These are phyloP conservation scores for Suhomyces wounanorum DNA, from an alignment of 1,139 yeast genomes.

Conservation along the genomic window DNA sequence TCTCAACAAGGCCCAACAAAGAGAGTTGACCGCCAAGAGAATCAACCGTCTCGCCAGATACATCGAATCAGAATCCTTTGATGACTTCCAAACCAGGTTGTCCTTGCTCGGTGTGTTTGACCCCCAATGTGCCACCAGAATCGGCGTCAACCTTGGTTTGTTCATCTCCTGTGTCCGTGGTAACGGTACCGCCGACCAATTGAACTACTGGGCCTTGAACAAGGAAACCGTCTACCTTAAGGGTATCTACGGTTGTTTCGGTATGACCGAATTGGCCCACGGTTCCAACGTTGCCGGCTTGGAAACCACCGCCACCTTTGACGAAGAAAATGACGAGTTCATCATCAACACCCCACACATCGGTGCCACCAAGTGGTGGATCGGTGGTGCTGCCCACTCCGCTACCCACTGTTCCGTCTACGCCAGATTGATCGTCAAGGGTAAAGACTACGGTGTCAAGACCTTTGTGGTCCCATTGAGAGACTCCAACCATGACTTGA, in stretches of 20 bases:
- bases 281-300: constrained; percentile 51
- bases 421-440: constrained; percentile 47
- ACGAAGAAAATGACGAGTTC: constrained; percentile 42
- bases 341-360: constrained; percentile 50
- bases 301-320: constrained; percentile 51
- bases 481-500: constrained; percentile 44
- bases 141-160: constrained; percentile 34
- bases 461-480: constrained; percentile 52
- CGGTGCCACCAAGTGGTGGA: constrained; percentile 57
- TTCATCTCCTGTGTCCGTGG: constrained; percentile 34
- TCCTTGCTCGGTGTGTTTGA: constrained; percentile 32
- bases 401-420: constrained; percentile 47
- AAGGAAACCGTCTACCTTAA: constrained; percentile 41
- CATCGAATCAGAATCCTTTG: constrained; percentile 39
- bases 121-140: constrained; percentile 32
- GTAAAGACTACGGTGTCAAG: constrained; percentile 51
- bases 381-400: constrained; percentile 55
- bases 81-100: constrained; percentile 42
- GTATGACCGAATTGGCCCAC: constrained; percentile 53
- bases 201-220: constrained; percentile 41
- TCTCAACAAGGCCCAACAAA: constrained; percentile 35
- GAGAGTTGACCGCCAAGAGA: constrained; percentile 39
- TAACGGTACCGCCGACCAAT: constrained; percentile 38
- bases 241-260: constrained; percentile 49
- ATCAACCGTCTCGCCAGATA: constrained; percentile 42